Conservation (phyloP, 441 rosid species). For the Adansonia rubrostipa region DNA sequence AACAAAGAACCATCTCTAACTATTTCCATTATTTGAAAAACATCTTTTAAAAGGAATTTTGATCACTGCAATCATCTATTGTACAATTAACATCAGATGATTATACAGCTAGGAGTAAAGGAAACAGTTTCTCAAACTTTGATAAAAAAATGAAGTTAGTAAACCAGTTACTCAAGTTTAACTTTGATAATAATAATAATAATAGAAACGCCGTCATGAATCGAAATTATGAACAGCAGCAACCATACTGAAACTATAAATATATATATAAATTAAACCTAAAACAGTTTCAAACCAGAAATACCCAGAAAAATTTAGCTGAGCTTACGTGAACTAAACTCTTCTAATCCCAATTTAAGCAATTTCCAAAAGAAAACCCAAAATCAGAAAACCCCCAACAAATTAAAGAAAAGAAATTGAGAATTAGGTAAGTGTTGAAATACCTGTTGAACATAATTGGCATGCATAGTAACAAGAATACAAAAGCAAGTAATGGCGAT, state of each 20-base stretch:
- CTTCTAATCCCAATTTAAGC: neutral
- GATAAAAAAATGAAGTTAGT: neutral
- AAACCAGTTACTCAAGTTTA: neutral
- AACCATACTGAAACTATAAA: neutral
- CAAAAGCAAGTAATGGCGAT: slow-evolving; percentile 82
- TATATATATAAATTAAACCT: neutral
- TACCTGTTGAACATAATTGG: slow-evolving; percentile 98
- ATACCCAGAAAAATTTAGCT: neutral
- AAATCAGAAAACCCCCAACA: neutral
- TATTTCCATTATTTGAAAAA: neutral
- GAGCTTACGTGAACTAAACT: neutral
- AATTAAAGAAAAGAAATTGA: neutral
- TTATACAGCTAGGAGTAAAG: neutral
- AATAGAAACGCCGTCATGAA: neutral
- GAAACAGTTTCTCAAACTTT: neutral
- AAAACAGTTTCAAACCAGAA: neutral
- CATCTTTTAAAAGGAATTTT: neutral
- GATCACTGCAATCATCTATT: neutral
- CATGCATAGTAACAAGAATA: slow-evolving; percentile 97
- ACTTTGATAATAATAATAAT: neutral
- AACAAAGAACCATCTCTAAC: neutral
- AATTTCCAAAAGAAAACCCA: neutral
- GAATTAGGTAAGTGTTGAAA: neutral
- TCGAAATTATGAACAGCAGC: neutral
- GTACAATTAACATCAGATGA: neutral